Conservation (phyloP, 306 rosid genomes). For the Hylodesmum podocarpum region DNA sequence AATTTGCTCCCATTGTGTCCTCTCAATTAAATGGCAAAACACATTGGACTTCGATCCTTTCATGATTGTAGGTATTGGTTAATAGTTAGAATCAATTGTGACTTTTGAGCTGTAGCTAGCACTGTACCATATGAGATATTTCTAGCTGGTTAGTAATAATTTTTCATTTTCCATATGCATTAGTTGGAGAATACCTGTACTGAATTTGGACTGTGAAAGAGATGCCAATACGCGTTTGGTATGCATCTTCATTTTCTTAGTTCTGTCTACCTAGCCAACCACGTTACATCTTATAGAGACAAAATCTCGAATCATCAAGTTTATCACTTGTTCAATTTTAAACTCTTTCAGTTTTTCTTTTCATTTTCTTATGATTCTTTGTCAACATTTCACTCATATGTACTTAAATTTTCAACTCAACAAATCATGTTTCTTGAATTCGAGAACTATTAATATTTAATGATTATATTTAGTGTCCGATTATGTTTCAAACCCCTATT, state of each 20-base stretch:
- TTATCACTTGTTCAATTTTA: neutral
- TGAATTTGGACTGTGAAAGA: neutral
- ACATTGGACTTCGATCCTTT: neutral
- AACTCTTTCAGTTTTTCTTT: neutral
- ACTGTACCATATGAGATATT: neutral
- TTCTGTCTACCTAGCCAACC: neutral
- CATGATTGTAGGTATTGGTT: neutral
- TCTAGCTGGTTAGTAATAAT: neutral
- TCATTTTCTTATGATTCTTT: too few species aligned
- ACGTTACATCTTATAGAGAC: neutral
- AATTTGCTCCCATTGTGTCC: neutral
- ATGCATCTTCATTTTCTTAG: neutral
- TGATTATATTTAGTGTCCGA: too few species aligned
- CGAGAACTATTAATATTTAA: too few species aligned
- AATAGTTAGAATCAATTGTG: neutral
- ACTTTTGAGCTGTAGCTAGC: neutral
- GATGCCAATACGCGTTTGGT: neutral
- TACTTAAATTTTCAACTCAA: neutral
- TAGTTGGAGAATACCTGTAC: neutral
- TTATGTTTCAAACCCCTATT: neutral
- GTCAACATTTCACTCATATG: neutral
- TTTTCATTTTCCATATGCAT: neutral
- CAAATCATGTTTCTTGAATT: neutral
- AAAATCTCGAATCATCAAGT: too few species aligned
- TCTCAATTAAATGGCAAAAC: constrained; percentile 30